Base-by-base conservation (phyloP, 805 yeast species). In the Yamadazyma tumulicola region DNA sequence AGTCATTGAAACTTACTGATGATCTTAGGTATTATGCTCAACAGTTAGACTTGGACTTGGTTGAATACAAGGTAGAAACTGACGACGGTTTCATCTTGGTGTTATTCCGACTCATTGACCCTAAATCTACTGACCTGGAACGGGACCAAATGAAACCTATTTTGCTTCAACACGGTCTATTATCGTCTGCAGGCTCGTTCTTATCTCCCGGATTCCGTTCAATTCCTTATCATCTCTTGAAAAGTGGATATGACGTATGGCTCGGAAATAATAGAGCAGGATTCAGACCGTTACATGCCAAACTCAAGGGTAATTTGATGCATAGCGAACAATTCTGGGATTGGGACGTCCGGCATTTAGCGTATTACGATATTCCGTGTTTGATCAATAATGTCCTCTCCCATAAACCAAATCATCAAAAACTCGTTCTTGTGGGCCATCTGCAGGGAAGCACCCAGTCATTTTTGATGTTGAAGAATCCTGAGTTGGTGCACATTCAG, bases 391-490 rank as follows among this genome's bases (percentile, higher is more conserved):
- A 72, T 36, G 81, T 88, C 1, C 55, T 79, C 22, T 39, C 54
- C 2, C 64, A 61, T 35, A 58, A 61, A 34, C 66, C 74, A 0
- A 34, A 55, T 31, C 65, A 55, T 34, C 51, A 53, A 3, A 73
- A 79, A 47, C 47, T 89, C 6, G 69, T 81, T 0, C 57, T 91
- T 15, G 70, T 81, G 7, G 89, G 89, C 1, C 98, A 91, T 54
- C 85, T 95, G 11, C 97, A 93, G 59, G 97, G 97, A 1, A 88
- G 96, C 2, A 78, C 96, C 0, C 96, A 89, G 56, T 71, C 83
- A 0, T 82, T 87, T 36, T 61, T 84, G 48, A 75, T 87, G 31
- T 62, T 93, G 22, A 72, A 82, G 12, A 64, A 64, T 42, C 51
- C 46, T 4, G 46, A 60, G 13, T 48, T 62, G 24, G 24, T 33